These are phyloP conservation scores for Fraxinus pennsylvanica DNA, from an alignment of 257 asterid species.

Conservation along the genomic window DNA sequence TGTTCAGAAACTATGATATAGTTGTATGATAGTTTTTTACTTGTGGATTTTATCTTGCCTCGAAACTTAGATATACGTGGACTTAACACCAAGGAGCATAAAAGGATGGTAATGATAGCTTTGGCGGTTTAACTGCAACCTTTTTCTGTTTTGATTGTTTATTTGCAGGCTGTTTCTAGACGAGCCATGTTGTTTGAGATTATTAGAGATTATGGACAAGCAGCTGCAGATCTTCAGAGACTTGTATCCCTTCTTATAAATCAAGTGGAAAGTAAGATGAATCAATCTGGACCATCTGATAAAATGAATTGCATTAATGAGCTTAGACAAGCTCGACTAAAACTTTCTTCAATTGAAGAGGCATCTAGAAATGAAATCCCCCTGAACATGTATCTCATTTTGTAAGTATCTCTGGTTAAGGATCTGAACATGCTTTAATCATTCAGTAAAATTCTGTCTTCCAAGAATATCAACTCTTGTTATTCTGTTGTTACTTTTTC, in stretches of 20 bases:
- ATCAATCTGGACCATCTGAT: slow-evolving; percentile 53
- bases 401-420: slow-evolving; percentile 54
- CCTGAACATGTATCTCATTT: slow-evolving; percentile 84
- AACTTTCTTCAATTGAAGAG: slow-evolving; percentile 77
- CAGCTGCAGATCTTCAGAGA: slow-evolving; percentile 76
- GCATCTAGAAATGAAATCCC: slow-evolving; percentile 71
- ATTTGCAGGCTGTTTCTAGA: slow-evolving; percentile 80
- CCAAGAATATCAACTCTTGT: neutral
- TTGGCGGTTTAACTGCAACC: slow-evolving; percentile 1
- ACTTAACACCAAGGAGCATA: neutral
- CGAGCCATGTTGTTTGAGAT: slow-evolving; percentile 75
- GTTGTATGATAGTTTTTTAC: neutral
- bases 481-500: neutral
- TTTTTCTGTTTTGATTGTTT: neutral
- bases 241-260: slow-evolving; percentile 63
- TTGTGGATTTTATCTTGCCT: neutral
- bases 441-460: slow-evolving; percentile 7
- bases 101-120: neutral
- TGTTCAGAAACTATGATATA: neutral
- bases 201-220: slow-evolving; percentile 91
- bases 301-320: slow-evolving; percentile 54
- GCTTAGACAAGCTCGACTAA: slow-evolving; percentile 67
- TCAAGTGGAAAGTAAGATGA: slow-evolving; percentile 56
- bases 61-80: neutral
- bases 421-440: neutral